Evolutionary conservation across 805 yeast species (phyloP), one percentile per base, ranked within the genome.

Genomic region (Starmerella floricola): DNA sequence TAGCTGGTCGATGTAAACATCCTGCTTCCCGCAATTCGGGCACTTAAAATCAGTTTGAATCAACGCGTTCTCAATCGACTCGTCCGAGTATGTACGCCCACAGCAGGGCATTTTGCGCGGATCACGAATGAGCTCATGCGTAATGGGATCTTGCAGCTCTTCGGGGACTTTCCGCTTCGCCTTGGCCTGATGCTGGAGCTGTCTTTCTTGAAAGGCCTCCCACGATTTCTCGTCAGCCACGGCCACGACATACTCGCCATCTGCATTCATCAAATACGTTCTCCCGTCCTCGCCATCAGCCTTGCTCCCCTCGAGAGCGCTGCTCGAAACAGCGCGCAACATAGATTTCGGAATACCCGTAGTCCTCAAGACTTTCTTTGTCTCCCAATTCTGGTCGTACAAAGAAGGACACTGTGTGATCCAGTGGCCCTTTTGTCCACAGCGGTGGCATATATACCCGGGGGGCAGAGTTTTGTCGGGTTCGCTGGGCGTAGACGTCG

Each of bases 341-440:
- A 85, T 85, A 27, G 93, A 79, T 61, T 79, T 81, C 2, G 99
- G 99, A 56, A 91, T 91, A 78, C 99, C 99, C 0, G 97, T 91
- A 0, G 96, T 87, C 53, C 94, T 73, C 54, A 83, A 80, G 37
- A 91, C 80, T 47, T 93, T 71, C 56, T 83, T 84, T 16, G 94
- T 94, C 57, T 88, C 97, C 71, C 86, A 86, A 53, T 76, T 82
- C 2, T 95, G 95, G 62, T 88, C 97, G 34, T 74, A 76, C 55
- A 83, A 80, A 3, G 94, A 84, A 0, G 99, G 98, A 66, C 99
- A 91, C 54, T 86, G 84, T 57, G 81, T 82, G 46, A 91, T 88
- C 86, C 94, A 88, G 61, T 91, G 99, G 43, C 85, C 91, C 61
- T 85, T 83, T 23, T 82, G 84, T 38, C 97, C 97, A 66, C 99